Conservation (phyloP, 164 flowering plant species). For the Nymphaea thermarum region DNA sequence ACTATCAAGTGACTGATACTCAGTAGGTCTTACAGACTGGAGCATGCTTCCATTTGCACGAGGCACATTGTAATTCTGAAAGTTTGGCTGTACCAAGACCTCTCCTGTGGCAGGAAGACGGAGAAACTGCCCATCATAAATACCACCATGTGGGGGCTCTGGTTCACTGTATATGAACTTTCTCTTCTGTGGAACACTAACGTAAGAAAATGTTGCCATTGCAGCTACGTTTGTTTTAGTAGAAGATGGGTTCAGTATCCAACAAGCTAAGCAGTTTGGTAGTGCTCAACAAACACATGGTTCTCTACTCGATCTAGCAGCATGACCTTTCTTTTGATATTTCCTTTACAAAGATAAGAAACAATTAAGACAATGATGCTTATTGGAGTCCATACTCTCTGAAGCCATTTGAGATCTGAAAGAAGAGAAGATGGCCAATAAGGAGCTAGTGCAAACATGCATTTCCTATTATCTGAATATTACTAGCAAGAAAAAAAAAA, state of each 20-base stretch:
- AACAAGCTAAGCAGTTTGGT: not conserved
- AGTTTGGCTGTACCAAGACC: constrained; percentile 5
- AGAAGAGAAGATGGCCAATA: too few species aligned
- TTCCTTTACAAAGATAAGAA: not conserved
- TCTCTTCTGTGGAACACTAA: constrained; percentile 9
- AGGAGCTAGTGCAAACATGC: too few species aligned
- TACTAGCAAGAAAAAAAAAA: too few species aligned
- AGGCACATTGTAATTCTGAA: constrained; percentile 20
- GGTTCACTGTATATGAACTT: constrained; percentile 18
- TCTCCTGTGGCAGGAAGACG: constrained; percentile 49
- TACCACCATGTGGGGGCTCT: constrained; percentile 28
- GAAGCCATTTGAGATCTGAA: too few species aligned
- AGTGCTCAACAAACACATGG: too few species aligned
- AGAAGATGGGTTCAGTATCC: not conserved
- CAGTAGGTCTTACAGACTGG: constrained; percentile 13
- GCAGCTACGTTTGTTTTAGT: not conserved
- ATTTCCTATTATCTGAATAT: too few species aligned
- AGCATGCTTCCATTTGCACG: constrained; percentile 19
- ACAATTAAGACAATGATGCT: not conserved
- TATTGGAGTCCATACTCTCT: too few species aligned
- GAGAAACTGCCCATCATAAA: constrained; percentile 40
- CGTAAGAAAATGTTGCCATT: not conserved
- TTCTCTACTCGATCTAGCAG: too few species aligned
- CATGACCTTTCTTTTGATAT: too few species aligned
- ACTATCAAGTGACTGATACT: constrained; percentile 16